phyloP scores from a whole-genome alignment of 495 filamentous ascomycete species.

The Rhypophila decipiens region DNA sequence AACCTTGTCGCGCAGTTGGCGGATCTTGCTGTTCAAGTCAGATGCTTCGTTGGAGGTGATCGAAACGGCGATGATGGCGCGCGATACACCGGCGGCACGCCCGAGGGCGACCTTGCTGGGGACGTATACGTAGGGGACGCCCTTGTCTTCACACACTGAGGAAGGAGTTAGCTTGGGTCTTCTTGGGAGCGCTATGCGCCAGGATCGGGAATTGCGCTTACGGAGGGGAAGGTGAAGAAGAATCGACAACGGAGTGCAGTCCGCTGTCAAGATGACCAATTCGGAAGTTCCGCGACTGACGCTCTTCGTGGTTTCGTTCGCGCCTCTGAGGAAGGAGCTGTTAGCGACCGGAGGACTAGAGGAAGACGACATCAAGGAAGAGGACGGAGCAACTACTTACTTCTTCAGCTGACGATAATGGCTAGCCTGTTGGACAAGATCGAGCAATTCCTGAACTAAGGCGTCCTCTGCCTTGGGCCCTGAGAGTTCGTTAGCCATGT shows the following conservation, averaged over 20 bases:
- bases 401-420: constrained; percentile 87
- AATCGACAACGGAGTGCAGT: constrained; percentile 80
- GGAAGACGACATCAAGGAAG: too few relatives aligned
- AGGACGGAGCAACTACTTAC: constrained; percentile 46
- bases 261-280: constrained; percentile 81
- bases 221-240: constrained; percentile 83
- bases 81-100: constrained; percentile 73
- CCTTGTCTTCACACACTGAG: constrained; percentile 49
- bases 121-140: constrained; percentile 60
- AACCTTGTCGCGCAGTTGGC: constrained; percentile 84
- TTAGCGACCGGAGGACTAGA: neutral
- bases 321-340: neutral
- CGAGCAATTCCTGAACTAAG: constrained; percentile 74
- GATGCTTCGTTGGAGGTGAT: constrained; percentile 92
- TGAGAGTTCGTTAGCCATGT: constrained; percentile 52
- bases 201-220: neutral
- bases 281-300: constrained; percentile 86
- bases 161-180: neutral
- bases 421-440: constrained; percentile 78
- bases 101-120: constrained; percentile 60
- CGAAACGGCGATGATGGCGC: constrained; percentile 78
- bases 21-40: constrained; percentile 80
- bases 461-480: constrained; percentile 82
- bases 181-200: neutral
- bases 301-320: constrained; percentile 15